Conservation (phyloP, 179 eudicot species). For the Nepenthes alata region DNA sequence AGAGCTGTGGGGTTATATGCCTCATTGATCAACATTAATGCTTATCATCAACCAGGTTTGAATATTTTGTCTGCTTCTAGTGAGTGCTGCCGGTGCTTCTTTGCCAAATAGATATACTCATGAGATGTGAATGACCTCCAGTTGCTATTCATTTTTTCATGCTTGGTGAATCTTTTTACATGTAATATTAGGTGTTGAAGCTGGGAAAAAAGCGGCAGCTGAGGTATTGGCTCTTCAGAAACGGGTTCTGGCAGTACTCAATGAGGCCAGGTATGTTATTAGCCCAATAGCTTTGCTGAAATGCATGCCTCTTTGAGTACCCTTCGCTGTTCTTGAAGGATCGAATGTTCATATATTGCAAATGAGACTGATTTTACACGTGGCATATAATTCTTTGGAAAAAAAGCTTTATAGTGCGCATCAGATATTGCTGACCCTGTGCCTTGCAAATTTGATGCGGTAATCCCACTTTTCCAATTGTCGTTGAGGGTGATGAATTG, state of each 20-base stretch:
- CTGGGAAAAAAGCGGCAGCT: constrained; percentile 97
- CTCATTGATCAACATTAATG: constrained; percentile 80
- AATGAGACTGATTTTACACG: neutral
- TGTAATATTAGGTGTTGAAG: constrained; percentile 74
- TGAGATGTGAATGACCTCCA: too few relatives aligned
- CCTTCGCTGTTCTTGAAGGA: neutral
- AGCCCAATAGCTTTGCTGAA: neutral
- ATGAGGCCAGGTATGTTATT: constrained; percentile 64
- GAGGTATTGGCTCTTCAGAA: constrained; percentile 95
- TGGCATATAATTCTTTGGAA: neutral
- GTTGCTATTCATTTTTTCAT: neutral
- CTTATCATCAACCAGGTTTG: constrained; percentile 97
- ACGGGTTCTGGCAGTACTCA: constrained; percentile 86
- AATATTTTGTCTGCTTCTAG: neutral
- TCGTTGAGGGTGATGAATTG: too few relatives aligned
- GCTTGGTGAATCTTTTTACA: neutral
- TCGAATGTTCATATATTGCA: neutral
- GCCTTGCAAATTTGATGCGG: too few relatives aligned
- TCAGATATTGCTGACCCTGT: too few relatives aligned
- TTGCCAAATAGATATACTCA: neutral
- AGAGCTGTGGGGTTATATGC: constrained; percentile 99
- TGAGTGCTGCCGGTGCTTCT: too few relatives aligned
- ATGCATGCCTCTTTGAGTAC: neutral
- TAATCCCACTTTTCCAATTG: too few relatives aligned
- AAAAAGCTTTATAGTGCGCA: too few relatives aligned